phyloP scores from a whole-genome alignment of 306 rosid genomes.

The Inga laurina region DNA sequence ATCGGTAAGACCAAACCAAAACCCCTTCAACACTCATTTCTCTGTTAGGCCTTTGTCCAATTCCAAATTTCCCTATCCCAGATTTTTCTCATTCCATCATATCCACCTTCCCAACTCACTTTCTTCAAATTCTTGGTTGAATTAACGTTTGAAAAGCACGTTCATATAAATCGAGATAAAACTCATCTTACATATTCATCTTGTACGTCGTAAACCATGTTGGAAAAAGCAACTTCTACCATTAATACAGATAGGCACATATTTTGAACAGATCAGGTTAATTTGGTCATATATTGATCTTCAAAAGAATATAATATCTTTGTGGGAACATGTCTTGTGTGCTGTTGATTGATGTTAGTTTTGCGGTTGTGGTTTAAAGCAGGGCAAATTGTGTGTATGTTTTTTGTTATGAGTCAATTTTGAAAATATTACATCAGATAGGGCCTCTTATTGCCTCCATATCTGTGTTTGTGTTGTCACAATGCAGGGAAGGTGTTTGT shows the following conservation, averaged over 20 bases:
- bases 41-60: constrained; percentile 35
- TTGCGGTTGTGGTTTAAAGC: constrained; percentile 33
- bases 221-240: too few relatives aligned
- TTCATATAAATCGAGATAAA: too few relatives aligned
- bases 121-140: background rate
- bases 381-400: background rate
- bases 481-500: constrained; percentile 3
- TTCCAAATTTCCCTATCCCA: constrained; percentile 28
- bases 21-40: constrained; percentile 41
- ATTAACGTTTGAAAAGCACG: too few relatives aligned
- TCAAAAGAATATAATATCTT: background rate
- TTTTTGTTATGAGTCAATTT: background rate
- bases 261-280: constrained; percentile 24
- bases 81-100: constrained; percentile 35
- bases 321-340: constrained; percentile 13
- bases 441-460: background rate
- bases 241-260: too few relatives aligned
- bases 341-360: constrained; percentile 28
- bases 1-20: background rate
- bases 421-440: background rate
- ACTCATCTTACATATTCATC: accelerated
- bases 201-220: too few relatives aligned
- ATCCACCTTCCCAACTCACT: background rate
- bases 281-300: background rate
- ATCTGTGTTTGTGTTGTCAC: background rate